Conservation (phyloP, 2,329 filamentous ascomycete species). For the Diaporthe vexans region DNA sequence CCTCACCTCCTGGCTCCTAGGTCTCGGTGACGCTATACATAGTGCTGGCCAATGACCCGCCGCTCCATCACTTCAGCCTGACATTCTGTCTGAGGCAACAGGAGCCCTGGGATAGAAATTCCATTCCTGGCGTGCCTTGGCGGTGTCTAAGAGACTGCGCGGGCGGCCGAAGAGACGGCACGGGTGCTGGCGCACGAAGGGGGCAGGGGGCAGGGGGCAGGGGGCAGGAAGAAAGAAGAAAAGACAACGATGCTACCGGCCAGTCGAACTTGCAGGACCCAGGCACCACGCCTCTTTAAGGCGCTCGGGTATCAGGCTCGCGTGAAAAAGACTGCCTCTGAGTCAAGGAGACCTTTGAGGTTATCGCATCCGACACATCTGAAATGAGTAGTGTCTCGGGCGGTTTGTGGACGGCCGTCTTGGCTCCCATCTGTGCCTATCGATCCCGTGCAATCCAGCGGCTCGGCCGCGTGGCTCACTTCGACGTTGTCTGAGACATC, state of each 20-base stretch:
- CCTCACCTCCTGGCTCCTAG: not conserved
- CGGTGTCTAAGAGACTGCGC: not conserved
- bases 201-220: too few species aligned
- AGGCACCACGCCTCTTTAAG: constrained; percentile 3
- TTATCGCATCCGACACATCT: constrained; percentile 15
- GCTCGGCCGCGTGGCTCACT: constrained; percentile 3
- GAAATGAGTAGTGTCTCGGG: constrained; percentile 10
- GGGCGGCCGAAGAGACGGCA: not conserved
- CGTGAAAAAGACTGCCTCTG: not conserved
- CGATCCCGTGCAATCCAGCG: constrained; percentile 4
- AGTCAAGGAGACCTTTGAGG: not conserved
- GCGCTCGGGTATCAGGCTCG: not conserved
- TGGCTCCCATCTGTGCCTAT: constrained; percentile 16
- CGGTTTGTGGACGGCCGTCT: constrained; percentile 1
- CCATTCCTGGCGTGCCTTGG: constrained; percentile 12
- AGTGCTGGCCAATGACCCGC: not conserved
- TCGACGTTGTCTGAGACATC: constrained; percentile 19
- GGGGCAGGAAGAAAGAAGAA: not conserved
- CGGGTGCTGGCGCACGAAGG: not conserved
- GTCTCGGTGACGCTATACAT: not conserved
- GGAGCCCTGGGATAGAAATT: not conserved
- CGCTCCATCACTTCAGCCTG: not conserved
- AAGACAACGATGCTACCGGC: not conserved
- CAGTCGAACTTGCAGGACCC: not conserved
- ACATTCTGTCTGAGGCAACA: not conserved